Evolutionary conservation across 108 stramenopile species (phyloP).

Genomic region (Schizochytrium sp.): DNA sequence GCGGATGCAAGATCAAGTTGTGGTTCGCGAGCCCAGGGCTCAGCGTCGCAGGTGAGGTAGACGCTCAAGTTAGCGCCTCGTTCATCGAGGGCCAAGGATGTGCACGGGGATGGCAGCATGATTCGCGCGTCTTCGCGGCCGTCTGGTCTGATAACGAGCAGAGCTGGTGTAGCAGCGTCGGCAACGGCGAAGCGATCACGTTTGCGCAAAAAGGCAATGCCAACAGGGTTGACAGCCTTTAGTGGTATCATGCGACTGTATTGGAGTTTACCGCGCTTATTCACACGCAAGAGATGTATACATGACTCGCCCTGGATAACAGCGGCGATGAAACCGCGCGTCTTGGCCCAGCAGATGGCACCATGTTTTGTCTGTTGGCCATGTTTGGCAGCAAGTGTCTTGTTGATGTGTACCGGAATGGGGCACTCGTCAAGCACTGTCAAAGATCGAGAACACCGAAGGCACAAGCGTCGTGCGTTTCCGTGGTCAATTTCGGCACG

Average conservation of each 20-base stretch:
- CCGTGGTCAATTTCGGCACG: background rate
- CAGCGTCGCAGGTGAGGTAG: background rate
- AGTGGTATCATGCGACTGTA: background rate
- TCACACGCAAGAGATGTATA: background rate
- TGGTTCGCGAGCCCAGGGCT: background rate
- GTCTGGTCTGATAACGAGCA: background rate
- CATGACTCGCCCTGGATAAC: background rate
- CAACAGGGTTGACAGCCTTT: background rate
- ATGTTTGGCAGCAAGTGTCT: background rate
- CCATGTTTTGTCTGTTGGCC: background rate
- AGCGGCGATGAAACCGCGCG: background rate
- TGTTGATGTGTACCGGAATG: background rate
- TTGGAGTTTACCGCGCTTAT: background rate
- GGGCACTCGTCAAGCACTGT: background rate
- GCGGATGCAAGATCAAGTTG: background rate
- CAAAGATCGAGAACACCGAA: too few species aligned
- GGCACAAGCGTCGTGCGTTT: too few species aligned
- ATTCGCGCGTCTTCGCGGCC: background rate
- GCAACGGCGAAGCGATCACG: background rate
- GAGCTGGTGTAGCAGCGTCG: background rate
- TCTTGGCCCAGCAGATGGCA: background rate
- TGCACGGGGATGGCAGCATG: background rate
- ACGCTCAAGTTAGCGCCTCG: background rate
- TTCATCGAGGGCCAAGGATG: background rate
- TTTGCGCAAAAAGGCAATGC: background rate